Evolutionary conservation across 2,329 filamentous ascomycete species (phyloP).

Genomic region (Apiospora sp.): DNA sequence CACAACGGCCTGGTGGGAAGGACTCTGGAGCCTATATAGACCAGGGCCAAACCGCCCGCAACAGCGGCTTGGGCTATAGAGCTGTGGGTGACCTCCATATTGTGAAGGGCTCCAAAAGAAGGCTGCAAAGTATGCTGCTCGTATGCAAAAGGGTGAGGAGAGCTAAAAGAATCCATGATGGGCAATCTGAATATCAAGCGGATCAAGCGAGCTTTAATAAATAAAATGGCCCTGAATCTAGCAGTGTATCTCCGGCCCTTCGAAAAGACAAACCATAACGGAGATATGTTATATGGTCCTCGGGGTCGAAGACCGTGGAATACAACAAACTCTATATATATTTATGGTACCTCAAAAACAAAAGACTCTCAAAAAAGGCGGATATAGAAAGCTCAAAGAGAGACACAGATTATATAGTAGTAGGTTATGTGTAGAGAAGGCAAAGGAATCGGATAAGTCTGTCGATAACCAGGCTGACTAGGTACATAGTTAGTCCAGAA

Average conservation of each 20-base stretch:
- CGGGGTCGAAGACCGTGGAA: neutral
- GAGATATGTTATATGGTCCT: neutral
- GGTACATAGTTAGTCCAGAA: neutral
- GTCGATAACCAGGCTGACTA: neutral
- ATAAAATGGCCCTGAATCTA: neutral
- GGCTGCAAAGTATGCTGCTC: neutral
- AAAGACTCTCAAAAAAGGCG: neutral
- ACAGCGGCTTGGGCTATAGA: conserved; percentile 43
- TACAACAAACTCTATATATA: neutral
- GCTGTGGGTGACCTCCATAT: neutral
- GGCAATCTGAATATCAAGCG: neutral
- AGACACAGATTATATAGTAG: neutral
- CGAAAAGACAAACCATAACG: conserved; percentile 7
- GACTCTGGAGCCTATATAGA: conserved; percentile 38
- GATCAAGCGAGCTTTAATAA: neutral
- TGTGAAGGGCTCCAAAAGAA: neutral
- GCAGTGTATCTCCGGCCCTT: neutral
- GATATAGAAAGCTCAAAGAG: neutral
- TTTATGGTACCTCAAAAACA: neutral
- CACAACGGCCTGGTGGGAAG: conserved; percentile 47
- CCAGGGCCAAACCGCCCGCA: conserved; percentile 40
- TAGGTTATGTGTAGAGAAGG: neutral
- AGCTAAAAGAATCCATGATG: neutral
- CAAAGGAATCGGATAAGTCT: neutral
- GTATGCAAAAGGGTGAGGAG: neutral